Base-by-base conservation (phyloP, 1,139 yeast species). In the Geotrichum australiense region DNA sequence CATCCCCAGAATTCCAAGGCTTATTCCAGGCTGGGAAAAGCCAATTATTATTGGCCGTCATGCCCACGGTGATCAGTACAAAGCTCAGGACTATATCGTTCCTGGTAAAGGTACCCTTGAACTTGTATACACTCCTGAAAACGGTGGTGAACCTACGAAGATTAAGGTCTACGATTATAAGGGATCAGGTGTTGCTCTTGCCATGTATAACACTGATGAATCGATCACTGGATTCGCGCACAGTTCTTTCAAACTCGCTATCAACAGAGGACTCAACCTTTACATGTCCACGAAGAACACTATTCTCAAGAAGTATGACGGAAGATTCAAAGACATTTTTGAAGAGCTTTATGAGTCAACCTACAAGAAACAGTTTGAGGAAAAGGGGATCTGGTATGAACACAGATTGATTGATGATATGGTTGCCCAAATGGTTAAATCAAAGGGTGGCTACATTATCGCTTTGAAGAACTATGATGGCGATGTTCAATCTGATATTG, bases 361-460 rank as follows among this genome's bases (percentile, higher is more conserved):
- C 53, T 89, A 83, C 70, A 76, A 80, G 66, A 52, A 67, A 16
- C 68, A 77, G 53, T 86, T 89, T 62, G 95, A 86, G 60, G 70
- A 70, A 41, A 70, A 70, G 38, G 91, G 86, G 20, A 82, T 89
- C 63, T 87, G 94, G 89, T 89, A 84, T 65, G 96, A 89, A 69
- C 97, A 89, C 72, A 78, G 97, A 59, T 73, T 89, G 60, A 89
- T 89, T 54, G 97, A 89, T 66, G 97, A 89, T 63, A 89, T 89
- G 97, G 97, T 89, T 48, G 97, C 97, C 16, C 96, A 89, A 70
- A 89, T 89, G 96, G 70, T 89, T 64, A 89, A 89, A 70, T 85
- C 96, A 41, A 78, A 78, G 63, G 97, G 97, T 56, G 97, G 97
- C 14, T 89, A 74, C 65, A 81, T 89, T 54, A 80, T 89, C 69